Conservation (phyloP, 805 yeast species). For the Zygoascus ofunaensis region DNA sequence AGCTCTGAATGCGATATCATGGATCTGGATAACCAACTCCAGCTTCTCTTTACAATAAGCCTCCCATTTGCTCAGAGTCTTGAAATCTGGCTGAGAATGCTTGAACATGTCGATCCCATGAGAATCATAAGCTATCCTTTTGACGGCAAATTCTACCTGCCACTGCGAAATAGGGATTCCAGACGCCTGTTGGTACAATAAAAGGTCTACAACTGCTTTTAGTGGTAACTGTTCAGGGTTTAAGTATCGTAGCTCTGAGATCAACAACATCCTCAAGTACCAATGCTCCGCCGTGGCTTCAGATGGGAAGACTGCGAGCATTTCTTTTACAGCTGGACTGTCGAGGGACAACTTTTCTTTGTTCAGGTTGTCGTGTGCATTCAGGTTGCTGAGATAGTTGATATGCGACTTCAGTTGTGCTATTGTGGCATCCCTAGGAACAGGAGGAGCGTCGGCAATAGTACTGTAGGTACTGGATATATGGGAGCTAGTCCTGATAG, state of each 20-base stretch:
- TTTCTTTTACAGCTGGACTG: slow-evolving; percentile 1
- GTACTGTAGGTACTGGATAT: not conserved
- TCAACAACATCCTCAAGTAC: slow-evolving; percentile 24
- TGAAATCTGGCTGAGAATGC: slow-evolving; percentile 3
- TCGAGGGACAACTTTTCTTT: not conserved
- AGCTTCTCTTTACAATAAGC: slow-evolving; percentile 21
- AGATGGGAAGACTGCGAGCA: slow-evolving; percentile 18
- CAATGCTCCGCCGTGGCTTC: slow-evolving; percentile 21
- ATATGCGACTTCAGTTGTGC: not conserved
- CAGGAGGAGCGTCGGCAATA: not conserved
- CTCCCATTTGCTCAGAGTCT: slow-evolving; percentile 15
- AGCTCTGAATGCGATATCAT: slow-evolving; percentile 19
- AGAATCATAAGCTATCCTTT: slow-evolving; percentile 21
- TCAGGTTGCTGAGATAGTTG: not conserved
- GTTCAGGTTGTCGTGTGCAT: not conserved
- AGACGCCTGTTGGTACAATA: slow-evolving; percentile 23
- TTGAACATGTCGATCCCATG: slow-evolving; percentile 4
- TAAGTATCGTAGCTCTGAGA: slow-evolving; percentile 20
- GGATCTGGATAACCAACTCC: slow-evolving; percentile 14
- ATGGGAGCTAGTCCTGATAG: not conserved
- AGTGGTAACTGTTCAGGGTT: slow-evolving; percentile 19
- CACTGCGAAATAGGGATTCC: slow-evolving; percentile 23
- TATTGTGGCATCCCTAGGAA: not conserved
- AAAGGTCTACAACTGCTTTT: slow-evolving; percentile 18
- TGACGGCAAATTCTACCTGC: slow-evolving; percentile 23